Base-by-base conservation (phyloP, 768 basidiomycete species). In the Boletus edulis region DNA sequence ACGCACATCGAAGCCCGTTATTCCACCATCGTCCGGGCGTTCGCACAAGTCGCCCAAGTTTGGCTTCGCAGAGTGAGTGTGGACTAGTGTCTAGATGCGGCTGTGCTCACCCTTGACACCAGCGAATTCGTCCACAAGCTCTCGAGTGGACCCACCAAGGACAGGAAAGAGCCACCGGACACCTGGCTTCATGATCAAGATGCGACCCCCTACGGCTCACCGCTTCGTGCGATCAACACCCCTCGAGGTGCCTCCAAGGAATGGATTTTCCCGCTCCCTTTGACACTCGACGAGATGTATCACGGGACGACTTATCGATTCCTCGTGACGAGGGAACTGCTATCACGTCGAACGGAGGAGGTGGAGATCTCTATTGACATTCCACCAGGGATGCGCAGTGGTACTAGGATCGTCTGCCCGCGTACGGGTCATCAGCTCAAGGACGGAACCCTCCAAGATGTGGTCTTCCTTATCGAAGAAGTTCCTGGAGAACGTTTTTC, bases 391-490 rank as follows among this genome's bases (percentile, higher is more conserved):
- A 86, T 82, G 69, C 81, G 78, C 48, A 71, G 73, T 27, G 85
- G 85, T 9, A 84, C 84, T 20, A 76, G 78, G 55, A 81, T 89
- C 34, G 65, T 81, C 38, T 86, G 84, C 55, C 77, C 80, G 37
- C 75, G 78, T n/a, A 79, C 81, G 9, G 87, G 87, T n/a, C 84
- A 87, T 70, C 84, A 89, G 61, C 74, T 79, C 52, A 73, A 75
- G 56, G 77, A 79, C 52, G 80, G 81, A 13, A 68, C 73, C 12
- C 78, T 79, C 49, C 86, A 89, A 60, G 85, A 88, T 51, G 78
- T 89, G 49, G 80, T 83, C 18, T 89, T 89, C 61, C 68, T 87
- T 47, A 73, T 88, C 31, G 81, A 85, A 60, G 81, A 86, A 62
- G 70, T 76, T 20, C 75, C 77, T 43, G 84, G 87, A 59, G 73